Percentiles rank a stretch among this genome's conserved stretches.
Conservation (phyloP, 2,329 filamentous ascomycete genomes). For the Leptographium wingfieldii region DNA sequence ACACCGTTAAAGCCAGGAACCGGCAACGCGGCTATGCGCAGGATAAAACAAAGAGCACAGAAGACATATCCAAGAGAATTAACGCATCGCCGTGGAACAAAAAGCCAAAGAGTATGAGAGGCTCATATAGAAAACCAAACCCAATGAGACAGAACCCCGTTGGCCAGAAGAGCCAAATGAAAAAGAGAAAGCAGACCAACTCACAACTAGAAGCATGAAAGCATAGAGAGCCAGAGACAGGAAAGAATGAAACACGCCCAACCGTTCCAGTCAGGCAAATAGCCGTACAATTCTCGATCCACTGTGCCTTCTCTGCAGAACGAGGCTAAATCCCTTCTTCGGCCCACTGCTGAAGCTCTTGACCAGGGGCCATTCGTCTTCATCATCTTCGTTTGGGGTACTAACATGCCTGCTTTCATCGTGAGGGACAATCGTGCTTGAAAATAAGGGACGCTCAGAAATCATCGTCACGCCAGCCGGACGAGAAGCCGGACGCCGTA, state of each 20-base stretch:
- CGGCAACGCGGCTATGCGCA: neutral
- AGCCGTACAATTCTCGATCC: neutral
- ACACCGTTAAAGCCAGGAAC: neutral
- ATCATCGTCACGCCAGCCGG: neutral
- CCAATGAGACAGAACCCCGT: neutral
- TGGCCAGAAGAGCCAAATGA: neutral
- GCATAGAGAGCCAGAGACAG: neutral
- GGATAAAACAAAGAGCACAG: neutral
- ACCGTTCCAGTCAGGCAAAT: neutral
- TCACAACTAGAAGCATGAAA: neutral
- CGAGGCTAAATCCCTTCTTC: neutral
- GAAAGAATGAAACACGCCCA: conserved; percentile 2
- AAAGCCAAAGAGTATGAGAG: neutral
- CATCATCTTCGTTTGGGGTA: neutral
- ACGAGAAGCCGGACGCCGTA: neutral
- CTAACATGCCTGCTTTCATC: neutral
- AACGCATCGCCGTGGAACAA: conserved; percentile 17
- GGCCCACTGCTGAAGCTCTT: neutral
- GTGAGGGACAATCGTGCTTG: neutral
- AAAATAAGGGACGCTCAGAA: neutral
- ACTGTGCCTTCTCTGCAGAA: neutral
- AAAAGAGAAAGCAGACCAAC: neutral
- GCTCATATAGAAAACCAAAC: neutral
- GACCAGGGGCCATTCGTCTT: neutral
- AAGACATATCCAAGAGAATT: neutral